Evolutionary conservation across 2,329 filamentous ascomycete species (phyloP).

Genomic region (Juglanconis oblonga): DNA sequence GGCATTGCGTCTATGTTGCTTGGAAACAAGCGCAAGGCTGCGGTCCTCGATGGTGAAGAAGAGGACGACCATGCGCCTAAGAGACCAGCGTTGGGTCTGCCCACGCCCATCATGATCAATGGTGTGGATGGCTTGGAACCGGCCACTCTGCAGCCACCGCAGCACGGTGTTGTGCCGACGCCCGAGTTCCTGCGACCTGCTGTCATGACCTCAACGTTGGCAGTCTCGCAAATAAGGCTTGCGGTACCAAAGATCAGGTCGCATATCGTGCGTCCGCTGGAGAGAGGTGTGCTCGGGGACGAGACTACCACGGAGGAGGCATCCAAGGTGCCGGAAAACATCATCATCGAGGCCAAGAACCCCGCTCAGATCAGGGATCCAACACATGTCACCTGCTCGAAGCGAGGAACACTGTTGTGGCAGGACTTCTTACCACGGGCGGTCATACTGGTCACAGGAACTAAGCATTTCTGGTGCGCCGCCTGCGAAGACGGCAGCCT

Average conservation of each 20-base stretch:
- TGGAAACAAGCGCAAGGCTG: slow-evolving; percentile 87
- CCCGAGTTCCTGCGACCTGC: slow-evolving; percentile 87
- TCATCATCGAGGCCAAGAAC: slow-evolving; percentile 87
- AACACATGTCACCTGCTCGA: slow-evolving; percentile 76
- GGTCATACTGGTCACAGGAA: slow-evolving; percentile 87
- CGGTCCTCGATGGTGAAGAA: slow-evolving; percentile 71
- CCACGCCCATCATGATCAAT: slow-evolving; percentile 72
- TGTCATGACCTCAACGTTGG: slow-evolving; percentile 76
- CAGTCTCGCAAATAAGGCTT: slow-evolving; percentile 78
- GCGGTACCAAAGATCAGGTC: slow-evolving; percentile 83
- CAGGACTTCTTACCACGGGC: slow-evolving; percentile 87
- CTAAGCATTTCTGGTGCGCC: slow-evolving; percentile 85
- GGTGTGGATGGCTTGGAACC: slow-evolving; percentile 75
- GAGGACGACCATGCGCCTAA: slow-evolving; percentile 57
- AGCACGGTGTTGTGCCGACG: slow-evolving; percentile 61
- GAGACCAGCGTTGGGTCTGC: slow-evolving; percentile 58
- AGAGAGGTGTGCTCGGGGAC: slow-evolving; percentile 57
- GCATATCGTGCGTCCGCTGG: slow-evolving; percentile 78
- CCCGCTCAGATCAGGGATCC: slow-evolving; percentile 75
- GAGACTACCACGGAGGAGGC: slow-evolving; percentile 59
- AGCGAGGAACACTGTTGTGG: slow-evolving; percentile 80
- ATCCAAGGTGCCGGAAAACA: slow-evolving; percentile 61
- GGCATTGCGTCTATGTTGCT: slow-evolving; percentile 82
- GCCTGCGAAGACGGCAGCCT: slow-evolving; percentile 90
- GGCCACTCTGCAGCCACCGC: slow-evolving; percentile 59